Evolutionary conservation across 2,329 filamentous ascomycete species (phyloP).

Genomic region (Rutstroemia sp.): DNA sequence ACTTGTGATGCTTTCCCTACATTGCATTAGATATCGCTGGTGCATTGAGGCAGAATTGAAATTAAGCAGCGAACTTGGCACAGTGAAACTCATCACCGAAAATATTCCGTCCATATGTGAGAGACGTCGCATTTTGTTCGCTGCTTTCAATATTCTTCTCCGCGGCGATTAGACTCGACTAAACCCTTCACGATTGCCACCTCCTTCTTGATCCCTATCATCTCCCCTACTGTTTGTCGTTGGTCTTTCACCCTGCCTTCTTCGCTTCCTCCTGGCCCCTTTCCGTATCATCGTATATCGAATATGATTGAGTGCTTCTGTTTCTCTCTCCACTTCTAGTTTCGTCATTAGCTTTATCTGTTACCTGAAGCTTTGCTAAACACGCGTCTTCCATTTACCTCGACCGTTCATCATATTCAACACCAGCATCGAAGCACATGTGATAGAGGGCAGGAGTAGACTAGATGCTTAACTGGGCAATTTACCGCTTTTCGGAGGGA

Average conservation of each 20-base stretch:
- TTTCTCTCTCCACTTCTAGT: too few species aligned
- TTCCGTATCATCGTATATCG: neutral
- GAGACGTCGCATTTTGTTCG: neutral
- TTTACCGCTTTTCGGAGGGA: conserved; percentile 17
- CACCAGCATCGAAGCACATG: conserved; percentile 21
- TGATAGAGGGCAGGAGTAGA: conserved; percentile 23
- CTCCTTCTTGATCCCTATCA: neutral
- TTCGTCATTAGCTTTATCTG: neutral
- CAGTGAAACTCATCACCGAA: too few species aligned
- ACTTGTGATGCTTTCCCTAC: neutral
- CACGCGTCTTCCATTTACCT: neutral
- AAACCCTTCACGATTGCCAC: neutral
- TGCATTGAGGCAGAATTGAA: neutral
- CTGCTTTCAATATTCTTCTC: neutral
- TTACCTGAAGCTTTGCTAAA: neutral
- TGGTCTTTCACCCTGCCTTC: neutral
- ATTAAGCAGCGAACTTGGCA: neutral
- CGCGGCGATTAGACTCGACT: neutral
- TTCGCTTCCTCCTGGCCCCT: neutral
- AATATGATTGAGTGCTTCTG: too few species aligned
- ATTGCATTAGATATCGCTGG: neutral
- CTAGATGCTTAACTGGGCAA: conserved; percentile 21
- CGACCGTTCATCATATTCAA: conserved; percentile 15
- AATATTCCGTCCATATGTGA: neutral
- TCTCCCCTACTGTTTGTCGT: neutral